These are phyloP conservation scores for Hyaloscypha hepaticicola DNA, from an alignment of 495 filamentous ascomycete genomes.

Conservation along the genomic window DNA sequence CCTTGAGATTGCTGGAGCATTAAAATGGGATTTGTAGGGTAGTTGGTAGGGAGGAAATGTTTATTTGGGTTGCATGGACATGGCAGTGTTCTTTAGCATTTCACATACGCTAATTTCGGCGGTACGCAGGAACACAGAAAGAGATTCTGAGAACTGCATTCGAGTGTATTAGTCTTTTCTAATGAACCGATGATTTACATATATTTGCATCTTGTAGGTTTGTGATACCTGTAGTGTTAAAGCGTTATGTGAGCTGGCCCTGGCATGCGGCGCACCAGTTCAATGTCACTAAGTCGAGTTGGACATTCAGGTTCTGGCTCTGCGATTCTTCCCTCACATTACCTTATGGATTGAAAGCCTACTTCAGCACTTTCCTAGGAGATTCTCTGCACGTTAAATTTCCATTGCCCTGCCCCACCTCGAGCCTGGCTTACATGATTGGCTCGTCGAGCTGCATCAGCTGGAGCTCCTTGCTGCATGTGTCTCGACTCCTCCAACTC, in stretches of 20 bases:
- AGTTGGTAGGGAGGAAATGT: background rate
- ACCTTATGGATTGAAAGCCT: no score
- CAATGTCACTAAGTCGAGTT: no score
- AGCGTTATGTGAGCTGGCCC: no score
- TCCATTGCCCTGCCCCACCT: no score
- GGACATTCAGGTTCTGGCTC: no score
- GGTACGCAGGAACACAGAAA: constrained; percentile 1
- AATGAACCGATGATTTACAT: constrained; percentile 12
- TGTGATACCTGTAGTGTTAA: background rate
- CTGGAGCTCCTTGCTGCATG: background rate
- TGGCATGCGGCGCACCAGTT: no score
- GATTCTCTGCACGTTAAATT: no score
- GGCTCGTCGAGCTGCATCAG: background rate
- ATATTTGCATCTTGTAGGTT: background rate
- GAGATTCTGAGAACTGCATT: constrained; percentile 11
- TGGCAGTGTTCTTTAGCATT: constrained; percentile 22
- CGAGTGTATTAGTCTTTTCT: constrained; percentile 14
- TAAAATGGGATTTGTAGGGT: constrained; percentile 40
- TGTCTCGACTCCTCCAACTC: background rate
- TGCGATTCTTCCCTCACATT: no score
- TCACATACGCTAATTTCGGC: constrained; percentile 3
- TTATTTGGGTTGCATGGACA: constrained; percentile 12
- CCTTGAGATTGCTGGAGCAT: constrained; percentile 91
- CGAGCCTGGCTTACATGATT: background rate
- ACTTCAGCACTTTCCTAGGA: no score